These are phyloP conservation scores for Solanum arcanum DNA, from an alignment of 257 asterid species.

Conservation along the genomic window DNA sequence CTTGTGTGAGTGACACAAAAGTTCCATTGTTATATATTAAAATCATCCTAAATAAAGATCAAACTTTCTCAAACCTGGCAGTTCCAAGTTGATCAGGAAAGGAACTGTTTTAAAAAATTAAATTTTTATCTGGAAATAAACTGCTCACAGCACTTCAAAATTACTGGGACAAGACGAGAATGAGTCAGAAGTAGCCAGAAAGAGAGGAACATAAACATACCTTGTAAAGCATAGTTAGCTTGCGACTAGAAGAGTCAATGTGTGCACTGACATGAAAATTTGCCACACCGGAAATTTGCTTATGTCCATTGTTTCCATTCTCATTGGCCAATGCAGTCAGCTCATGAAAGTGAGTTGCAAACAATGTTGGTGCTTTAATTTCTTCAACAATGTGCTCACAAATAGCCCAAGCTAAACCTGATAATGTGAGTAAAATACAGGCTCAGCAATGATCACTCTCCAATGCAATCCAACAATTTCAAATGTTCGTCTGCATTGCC, in stretches of 20 bases:
- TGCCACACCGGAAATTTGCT: slow-evolving; percentile 52
- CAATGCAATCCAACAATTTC: background rate
- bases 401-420: slow-evolving; percentile 98
- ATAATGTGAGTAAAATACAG: background rate
- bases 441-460: background rate
- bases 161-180: background rate
- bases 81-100: background rate
- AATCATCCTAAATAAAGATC: background rate
- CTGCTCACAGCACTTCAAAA: background rate
- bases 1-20: background rate
- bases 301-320: slow-evolving; percentile 22
- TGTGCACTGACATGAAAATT: slow-evolving; percentile 96
- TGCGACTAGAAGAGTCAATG: slow-evolving; percentile 77
- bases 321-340: slow-evolving; percentile 77
- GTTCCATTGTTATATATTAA: background rate
- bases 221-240: slow-evolving; percentile 97
- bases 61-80: background rate
- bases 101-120: background rate
- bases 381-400: slow-evolving; percentile 86
- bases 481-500: background rate
- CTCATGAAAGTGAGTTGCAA: slow-evolving; percentile 99
- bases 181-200: background rate
- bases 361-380: slow-evolving; percentile 81
- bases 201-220: slow-evolving; percentile 21
- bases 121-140: background rate